phyloP scores from a whole-genome alignment of 176 grass and related monocot genomes.

The Ananas comosus region DNA sequence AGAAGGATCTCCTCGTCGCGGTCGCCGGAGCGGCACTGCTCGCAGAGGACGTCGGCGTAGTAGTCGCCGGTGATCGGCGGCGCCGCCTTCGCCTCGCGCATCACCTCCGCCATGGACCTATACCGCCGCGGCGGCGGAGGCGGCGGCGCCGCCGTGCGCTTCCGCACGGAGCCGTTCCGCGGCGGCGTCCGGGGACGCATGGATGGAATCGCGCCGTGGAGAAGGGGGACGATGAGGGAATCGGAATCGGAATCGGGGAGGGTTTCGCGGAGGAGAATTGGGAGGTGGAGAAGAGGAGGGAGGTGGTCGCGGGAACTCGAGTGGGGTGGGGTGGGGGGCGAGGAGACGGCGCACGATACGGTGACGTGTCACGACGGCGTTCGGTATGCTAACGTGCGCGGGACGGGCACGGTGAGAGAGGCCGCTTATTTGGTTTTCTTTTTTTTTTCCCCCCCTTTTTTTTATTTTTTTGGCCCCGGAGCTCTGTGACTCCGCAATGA shows the following conservation, averaged over 20 bases:
- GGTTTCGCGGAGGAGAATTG: conserved; percentile 9
- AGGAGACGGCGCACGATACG: not conserved
- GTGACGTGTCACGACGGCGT: not conserved
- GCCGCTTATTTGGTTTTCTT: not conserved
- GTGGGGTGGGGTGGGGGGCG: not conserved
- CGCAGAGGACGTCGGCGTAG: conserved; percentile 40
- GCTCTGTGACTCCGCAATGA: too few relatives aligned
- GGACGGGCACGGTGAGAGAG: not conserved
- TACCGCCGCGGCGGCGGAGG: conserved; percentile 41
- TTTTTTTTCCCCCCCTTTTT: too few relatives aligned
- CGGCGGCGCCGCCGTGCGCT: conserved; percentile 62
- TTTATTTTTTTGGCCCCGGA: too few relatives aligned
- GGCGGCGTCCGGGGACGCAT: conserved; percentile 7
- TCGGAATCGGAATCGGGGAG: not conserved
- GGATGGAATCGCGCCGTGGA: conserved; percentile 8
- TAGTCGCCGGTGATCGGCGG: conserved; percentile 3
- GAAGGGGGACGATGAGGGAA: not conserved
- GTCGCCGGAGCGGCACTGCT: conserved; percentile 73
- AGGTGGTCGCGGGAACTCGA: not conserved
- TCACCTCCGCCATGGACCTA: conserved; percentile 56
- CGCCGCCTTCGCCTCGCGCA: conserved; percentile 37
- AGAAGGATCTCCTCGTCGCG: conserved; percentile 66
- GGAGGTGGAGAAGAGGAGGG: conserved; percentile 8
- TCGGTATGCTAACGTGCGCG: not conserved
- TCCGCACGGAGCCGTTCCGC: conserved; percentile 19